Percentiles rank a stretch among this genome's conserved stretches.
Conservation (phyloP, 805 yeast genomes). For the Kodamaea kakaduensis region DNA sequence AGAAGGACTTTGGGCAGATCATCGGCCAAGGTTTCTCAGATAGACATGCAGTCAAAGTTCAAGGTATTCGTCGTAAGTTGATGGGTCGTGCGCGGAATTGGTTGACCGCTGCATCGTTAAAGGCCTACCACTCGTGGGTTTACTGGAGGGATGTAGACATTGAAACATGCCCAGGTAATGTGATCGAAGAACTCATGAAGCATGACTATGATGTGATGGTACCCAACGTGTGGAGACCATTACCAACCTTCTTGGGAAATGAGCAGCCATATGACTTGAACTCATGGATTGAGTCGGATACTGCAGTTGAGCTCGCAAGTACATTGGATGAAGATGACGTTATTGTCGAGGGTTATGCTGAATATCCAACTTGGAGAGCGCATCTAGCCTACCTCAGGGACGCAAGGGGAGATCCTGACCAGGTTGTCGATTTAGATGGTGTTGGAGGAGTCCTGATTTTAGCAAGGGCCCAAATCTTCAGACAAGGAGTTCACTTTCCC, state of each 20-base stretch:
- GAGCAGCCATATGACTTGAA: constrained; percentile 90
- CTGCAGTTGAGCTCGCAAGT: constrained; percentile 64
- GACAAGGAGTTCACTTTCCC: constrained; percentile 80
- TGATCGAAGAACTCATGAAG: constrained; percentile 70
- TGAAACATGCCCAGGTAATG: constrained; percentile 75
- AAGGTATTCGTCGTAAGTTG: constrained; percentile 75
- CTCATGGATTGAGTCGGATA: constrained; percentile 90
- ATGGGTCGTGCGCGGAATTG: constrained; percentile 89
- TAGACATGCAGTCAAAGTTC: constrained; percentile 80
- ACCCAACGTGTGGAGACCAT: constrained; percentile 95
- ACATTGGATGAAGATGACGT: constrained; percentile 75
- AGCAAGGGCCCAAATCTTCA: constrained; percentile 68
- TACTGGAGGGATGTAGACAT: constrained; percentile 89
- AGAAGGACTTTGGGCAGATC: constrained; percentile 77
- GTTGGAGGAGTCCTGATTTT: constrained; percentile 84
- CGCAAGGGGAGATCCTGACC: constrained; percentile 54
- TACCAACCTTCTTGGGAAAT: constrained; percentile 84
- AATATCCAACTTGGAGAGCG: constrained; percentile 81
- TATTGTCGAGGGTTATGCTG: constrained; percentile 84
- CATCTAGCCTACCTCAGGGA: constrained; percentile 74
- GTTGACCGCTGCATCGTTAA: constrained; percentile 68
- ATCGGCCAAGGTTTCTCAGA: constrained; percentile 85
- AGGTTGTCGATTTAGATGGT: constrained; percentile 72
- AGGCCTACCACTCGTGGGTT: constrained; percentile 87
- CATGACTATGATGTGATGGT: constrained; percentile 66